These are phyloP conservation scores for Pleodorina starrii DNA, from an alignment of 139 green algal genomes.

Conservation along the genomic window DNA sequence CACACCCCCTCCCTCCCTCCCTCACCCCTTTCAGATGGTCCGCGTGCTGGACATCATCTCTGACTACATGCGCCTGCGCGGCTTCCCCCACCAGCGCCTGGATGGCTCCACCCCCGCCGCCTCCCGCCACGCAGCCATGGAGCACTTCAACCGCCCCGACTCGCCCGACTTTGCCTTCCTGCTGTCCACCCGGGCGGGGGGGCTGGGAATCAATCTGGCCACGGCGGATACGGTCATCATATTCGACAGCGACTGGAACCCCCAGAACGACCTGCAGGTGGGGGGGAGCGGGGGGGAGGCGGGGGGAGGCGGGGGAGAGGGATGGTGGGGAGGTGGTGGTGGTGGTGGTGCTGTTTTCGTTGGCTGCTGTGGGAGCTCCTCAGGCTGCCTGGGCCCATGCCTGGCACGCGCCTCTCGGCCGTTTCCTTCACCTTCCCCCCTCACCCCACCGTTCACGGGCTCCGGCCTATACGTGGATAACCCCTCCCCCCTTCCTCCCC, in stretches of 20 bases:
- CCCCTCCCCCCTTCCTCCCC: too few species aligned
- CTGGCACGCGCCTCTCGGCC: too few species aligned
- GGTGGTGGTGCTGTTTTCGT: too few species aligned
- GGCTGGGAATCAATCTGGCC: conserved; percentile 93
- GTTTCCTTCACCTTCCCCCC: too few species aligned
- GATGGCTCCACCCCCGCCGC: conserved; percentile 90
- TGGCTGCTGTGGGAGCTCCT: too few species aligned
- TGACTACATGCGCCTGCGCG: conserved; percentile 93
- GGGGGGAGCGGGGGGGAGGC: background rate
- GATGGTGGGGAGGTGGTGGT: background rate
- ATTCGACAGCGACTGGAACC: conserved; percentile 68
- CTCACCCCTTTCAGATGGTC: conserved; percentile 78
- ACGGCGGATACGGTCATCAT: conserved; percentile 91
- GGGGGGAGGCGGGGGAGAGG: background rate
- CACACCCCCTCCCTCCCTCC: background rate
- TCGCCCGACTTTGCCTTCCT: conserved; percentile 95
- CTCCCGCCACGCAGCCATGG: conserved; percentile 87
- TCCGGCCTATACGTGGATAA: too few species aligned
- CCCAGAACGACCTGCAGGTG: conserved; percentile 64
- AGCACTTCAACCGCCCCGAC: conserved; percentile 94
- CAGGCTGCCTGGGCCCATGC: too few species aligned
- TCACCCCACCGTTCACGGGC: too few species aligned
- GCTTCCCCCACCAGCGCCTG: conserved; percentile 92
- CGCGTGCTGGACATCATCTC: conserved; percentile 95
- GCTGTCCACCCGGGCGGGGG: conserved; percentile 84